These are phyloP conservation scores for Phytophthora cactorum DNA, from an alignment of 352 stramenopile genomes.

Conservation along the genomic window DNA sequence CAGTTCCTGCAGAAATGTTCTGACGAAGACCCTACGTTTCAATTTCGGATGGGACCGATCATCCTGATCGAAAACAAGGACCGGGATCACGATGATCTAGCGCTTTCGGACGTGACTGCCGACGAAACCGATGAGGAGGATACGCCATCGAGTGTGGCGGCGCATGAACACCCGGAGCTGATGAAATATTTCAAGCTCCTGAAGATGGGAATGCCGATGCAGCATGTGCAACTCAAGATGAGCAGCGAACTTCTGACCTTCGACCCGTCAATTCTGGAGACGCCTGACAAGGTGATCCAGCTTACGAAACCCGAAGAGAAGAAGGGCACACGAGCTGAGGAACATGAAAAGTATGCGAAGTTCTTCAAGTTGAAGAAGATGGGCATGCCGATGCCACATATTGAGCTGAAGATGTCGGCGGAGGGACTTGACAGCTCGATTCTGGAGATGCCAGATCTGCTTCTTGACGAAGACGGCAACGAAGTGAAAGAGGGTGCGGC, in stretches of 20 bases:
- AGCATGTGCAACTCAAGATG: constrained; percentile 78
- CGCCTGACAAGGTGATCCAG: constrained; percentile 86
- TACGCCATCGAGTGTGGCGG: constrained; percentile 35
- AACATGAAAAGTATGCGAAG: constrained; percentile 80
- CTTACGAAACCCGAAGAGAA: constrained; percentile 68
- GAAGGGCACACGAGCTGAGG: constrained; percentile 56
- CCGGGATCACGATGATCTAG: constrained; percentile 60
- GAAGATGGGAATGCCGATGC: constrained; percentile 78
- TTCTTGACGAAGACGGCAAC: constrained; percentile 71
- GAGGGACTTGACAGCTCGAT: constrained; percentile 91
- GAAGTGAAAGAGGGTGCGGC: constrained; percentile 43
- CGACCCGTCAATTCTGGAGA: constrained; percentile 69
- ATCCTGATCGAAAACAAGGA: constrained; percentile 80
- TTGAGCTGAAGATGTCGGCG: constrained; percentile 94
- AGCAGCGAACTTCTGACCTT: constrained; percentile 61
- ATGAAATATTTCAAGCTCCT: constrained; percentile 86
- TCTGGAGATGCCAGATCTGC: constrained; percentile 75
- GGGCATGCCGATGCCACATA: constrained; percentile 92
- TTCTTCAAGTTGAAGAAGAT: constrained; percentile 98
- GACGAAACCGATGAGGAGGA: constrained; percentile 80
- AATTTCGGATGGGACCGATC: constrained; percentile 74
- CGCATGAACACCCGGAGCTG: constrained; percentile 70
- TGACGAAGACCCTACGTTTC: constrained; percentile 71
- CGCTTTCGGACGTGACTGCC: constrained; percentile 57
- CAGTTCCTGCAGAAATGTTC: constrained; percentile 74